Conservation (phyloP, 2,329 filamentous ascomycete genomes). For the Aspergillus sclerotialis region DNA sequence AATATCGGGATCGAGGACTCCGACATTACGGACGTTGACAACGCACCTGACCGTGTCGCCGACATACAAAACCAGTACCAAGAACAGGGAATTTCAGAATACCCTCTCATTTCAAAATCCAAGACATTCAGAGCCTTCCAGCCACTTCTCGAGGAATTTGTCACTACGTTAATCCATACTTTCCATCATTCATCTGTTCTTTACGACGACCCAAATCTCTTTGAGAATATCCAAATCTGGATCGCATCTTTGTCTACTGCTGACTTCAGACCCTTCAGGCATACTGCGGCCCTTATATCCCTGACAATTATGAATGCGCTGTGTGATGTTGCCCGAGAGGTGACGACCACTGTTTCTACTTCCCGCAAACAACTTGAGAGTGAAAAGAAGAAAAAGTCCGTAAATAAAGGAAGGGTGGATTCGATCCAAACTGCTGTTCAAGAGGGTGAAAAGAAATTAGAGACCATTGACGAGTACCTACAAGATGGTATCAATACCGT, state of each 20-base stretch:
- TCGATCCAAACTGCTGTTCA: slow-evolving; percentile 66
- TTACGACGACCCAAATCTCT: slow-evolving; percentile 67
- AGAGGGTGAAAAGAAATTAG: slow-evolving; percentile 62
- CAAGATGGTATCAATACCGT: slow-evolving; percentile 86
- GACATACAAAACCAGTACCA: slow-evolving; percentile 88
- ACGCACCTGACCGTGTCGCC: slow-evolving; percentile 66
- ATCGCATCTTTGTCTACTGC: slow-evolving; percentile 86
- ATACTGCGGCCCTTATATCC: slow-evolving; percentile 83
- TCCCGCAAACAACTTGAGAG: slow-evolving; percentile 71
- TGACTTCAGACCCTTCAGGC: slow-evolving; percentile 78
- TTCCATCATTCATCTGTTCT: slow-evolving; percentile 76
- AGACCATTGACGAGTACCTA: slow-evolving; percentile 63
- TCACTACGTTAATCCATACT: slow-evolving; percentile 66
- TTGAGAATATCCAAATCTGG: slow-evolving; percentile 89
- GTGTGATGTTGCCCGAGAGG: slow-evolving; percentile 63
- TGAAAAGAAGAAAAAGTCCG: slow-evolving; percentile 62
- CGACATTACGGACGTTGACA: slow-evolving; percentile 85
- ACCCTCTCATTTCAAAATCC: slow-evolving; percentile 78
- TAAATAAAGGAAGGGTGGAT: slow-evolving; percentile 71
- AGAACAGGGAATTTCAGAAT: slow-evolving; percentile 76
- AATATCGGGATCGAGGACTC: slow-evolving; percentile 69
- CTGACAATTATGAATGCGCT: slow-evolving; percentile 72
- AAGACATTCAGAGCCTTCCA: slow-evolving; percentile 74
- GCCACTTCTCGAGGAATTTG: slow-evolving; percentile 69
- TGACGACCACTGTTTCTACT: slow-evolving; percentile 66